Evolutionary conservation across 768 basidiomycete genomes (phyloP).

Genomic region (Leccinum olivaceopallidum): DNA sequence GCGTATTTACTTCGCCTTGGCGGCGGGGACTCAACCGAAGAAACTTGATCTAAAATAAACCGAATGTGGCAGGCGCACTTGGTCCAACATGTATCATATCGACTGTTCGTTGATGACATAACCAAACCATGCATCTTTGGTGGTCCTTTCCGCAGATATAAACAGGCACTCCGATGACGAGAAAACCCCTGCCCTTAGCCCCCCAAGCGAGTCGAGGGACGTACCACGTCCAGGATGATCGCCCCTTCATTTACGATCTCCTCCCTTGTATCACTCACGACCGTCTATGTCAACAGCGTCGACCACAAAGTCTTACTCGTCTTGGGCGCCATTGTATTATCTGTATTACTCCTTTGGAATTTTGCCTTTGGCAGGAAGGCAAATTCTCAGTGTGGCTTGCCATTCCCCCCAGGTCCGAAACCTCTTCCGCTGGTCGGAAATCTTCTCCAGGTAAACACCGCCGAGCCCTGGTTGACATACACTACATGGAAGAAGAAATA

Average conservation of each 20-base stretch:
- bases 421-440: constrained; percentile 33
- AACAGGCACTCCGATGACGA: neutral
- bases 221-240: neutral
- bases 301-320: neutral
- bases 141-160: constrained; percentile 7
- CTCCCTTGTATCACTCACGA: constrained; percentile 7
- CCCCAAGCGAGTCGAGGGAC: neutral
- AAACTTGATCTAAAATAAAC: neutral
- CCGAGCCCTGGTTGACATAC: constrained; percentile 37
- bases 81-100: neutral
- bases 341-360: constrained; percentile 4
- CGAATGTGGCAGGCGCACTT: neutral
- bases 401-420: constrained; percentile 33
- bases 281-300: neutral
- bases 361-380: constrained; percentile 3
- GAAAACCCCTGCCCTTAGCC: neutral
- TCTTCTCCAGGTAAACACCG: constrained; percentile 25
- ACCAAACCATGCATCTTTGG: neutral
- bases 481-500: constrained; percentile 36
- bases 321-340: neutral
- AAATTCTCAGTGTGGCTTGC: constrained; percentile 8
- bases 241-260: neutral
- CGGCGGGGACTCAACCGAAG: neutral
- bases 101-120: neutral
- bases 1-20: neutral